Percentiles rank a stretch among this genome's conserved stretches.
phyloP scores from a whole-genome alignment of 2,329 filamentous ascomycete genomes.

The Fusarium staphyleae region DNA sequence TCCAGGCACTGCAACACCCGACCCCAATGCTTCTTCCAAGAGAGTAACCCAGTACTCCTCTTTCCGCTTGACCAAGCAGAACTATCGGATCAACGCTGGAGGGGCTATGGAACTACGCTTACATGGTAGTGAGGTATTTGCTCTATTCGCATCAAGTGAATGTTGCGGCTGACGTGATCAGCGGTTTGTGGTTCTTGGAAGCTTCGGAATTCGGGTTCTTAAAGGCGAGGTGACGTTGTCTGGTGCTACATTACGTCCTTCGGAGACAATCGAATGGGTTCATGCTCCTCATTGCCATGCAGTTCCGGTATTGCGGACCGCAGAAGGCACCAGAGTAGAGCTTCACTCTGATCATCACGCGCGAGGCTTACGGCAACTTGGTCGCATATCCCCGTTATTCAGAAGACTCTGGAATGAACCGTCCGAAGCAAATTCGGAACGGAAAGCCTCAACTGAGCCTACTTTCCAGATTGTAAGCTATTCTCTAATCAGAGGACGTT shows the following conservation, averaged over 20 bases:
- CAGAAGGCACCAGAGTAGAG: constrained; percentile 59
- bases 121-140: constrained; percentile 57
- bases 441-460: constrained; percentile 25
- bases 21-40: constrained; percentile 6
- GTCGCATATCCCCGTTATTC: constrained; percentile 70
- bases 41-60: constrained; percentile 51
- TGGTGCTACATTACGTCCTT: constrained; percentile 66
- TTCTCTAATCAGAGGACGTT: background rate
- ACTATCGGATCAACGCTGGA: constrained; percentile 49
- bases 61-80: constrained; percentile 55
- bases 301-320: constrained; percentile 68
- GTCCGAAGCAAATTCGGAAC: constrained; percentile 28
- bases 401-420: constrained; percentile 69
- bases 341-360: constrained; percentile 61
- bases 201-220: constrained; percentile 68
- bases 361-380: constrained; percentile 59
- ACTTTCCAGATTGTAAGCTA: constrained; percentile 60
- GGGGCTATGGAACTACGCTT: constrained; percentile 54
- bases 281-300: constrained; percentile 74
- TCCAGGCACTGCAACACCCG: background rate
- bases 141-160: background rate
- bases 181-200: constrained; percentile 70
- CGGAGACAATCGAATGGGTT: constrained; percentile 60
- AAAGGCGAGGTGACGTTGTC: constrained; percentile 70
- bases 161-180: constrained; percentile 44